Base-by-base conservation (phyloP, 177 flowering plant genomes). In the Telopea speciosissima region DNA sequence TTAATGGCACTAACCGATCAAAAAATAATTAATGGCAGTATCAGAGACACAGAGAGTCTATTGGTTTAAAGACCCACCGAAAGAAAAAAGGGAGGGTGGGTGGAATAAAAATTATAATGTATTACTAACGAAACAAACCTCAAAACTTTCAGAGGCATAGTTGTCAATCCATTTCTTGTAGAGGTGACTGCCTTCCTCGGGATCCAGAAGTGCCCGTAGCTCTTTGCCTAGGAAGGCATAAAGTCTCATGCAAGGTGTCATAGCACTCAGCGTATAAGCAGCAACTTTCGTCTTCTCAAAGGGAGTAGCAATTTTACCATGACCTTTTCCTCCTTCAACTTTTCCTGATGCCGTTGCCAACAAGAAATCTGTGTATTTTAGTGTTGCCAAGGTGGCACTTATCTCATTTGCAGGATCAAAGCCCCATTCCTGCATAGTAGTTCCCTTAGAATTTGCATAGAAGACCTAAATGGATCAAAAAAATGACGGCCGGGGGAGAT, bases 211-310 rank as follows among this genome's bases (percentile, higher is more conserved):
- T 61, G 82, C 73, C 78, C 71, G 72, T 62, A 92, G 77, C 77
- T 90, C 92, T 81, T 83, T 86, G 28, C 92, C 97, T 3, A 94
- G 67, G 76, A 76, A 89, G 36, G 97, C 92, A 83, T 89, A 89
- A 19, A 94, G 82, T 76, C 87, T 89, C 96, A 89, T 86, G 82
- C 92, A 89, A 54, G 97, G 99, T 45, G 92, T 81, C 90, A 92
- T 85, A 65, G 99, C 96, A 76, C 97, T 93, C 31, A 95, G 76
- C 33, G 96, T 88, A 69, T 93, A 95, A 65, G 99, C 96, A 33
- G 99, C 97, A 79, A 93, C 74, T 81, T 91, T 95, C 19, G 99
- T 92, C 78, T 85, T 93, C 73, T 95, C 97, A 85, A 95, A 95
- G 42, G 99, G 99, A 68, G 97, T 95, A n/a, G 89, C 93, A 77